Evolutionary conservation across 176 grass and related monocot genomes (phyloP).

Genomic region (Elaeis guineensis): DNA sequence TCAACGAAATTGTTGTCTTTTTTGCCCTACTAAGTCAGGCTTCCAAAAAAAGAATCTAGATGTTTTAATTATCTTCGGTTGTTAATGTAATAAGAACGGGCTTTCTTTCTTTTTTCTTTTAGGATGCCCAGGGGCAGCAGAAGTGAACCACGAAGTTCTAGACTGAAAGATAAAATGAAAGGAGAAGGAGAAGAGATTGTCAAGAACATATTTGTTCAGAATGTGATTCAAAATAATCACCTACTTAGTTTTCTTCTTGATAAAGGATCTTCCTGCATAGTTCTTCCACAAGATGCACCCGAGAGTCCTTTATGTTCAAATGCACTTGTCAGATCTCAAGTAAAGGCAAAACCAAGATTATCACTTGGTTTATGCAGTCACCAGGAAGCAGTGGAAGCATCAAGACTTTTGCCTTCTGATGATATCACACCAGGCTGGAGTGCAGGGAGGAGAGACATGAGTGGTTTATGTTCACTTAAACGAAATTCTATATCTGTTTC

Average conservation of each 20-base stretch:
- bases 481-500: conserved; percentile 18
- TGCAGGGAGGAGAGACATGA: conserved; percentile 18
- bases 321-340: conserved; percentile 29
- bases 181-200: conserved; percentile 66
- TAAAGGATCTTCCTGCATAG: conserved; percentile 54
- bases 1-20: no score
- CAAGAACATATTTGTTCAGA: conserved; percentile 74
- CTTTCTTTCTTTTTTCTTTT: conserved; percentile 14
- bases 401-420: conserved; percentile 23
- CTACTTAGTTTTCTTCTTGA: conserved; percentile 48
- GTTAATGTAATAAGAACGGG: no score
- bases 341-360: conserved; percentile 39
- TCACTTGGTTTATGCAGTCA: conserved; percentile 27
- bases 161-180: conserved; percentile 94
- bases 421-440: conserved; percentile 18
- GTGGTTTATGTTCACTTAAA: conserved; percentile 23
- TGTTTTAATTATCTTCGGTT: no score
- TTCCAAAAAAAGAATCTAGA: no score
- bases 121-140: conserved; percentile 52
- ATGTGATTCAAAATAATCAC: conserved; percentile 81
- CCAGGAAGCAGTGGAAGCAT: conserved; percentile 32
- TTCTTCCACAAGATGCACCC: conserved; percentile 51
- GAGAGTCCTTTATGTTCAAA: conserved; percentile 40
- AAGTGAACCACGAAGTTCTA: conserved; percentile 73
- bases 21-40: no score